Base-by-base conservation (phyloP, 371 early-diverging fungal genomes). In the Batkoa obscura region DNA sequence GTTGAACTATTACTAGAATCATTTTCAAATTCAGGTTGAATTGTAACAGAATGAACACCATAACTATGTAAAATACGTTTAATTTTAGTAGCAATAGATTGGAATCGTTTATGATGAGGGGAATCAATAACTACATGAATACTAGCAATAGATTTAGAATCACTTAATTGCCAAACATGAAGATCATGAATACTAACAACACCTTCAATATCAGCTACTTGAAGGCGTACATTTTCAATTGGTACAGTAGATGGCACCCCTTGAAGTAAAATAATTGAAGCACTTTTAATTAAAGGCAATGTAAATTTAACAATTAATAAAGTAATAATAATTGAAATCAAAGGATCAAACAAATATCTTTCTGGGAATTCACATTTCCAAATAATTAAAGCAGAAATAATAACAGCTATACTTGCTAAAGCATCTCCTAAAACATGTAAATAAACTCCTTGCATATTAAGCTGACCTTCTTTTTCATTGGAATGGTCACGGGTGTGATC, bases 351-450 rank as follows among this genome's bases (percentile, higher is more conserved):
- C 68, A 86, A 88, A 57, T 71, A 79, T 38, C 78, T 66, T 84
- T 85, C 86, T 0, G 60, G 51, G 33, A 72, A 80, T 10, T 68
- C 61, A 0, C 80, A 75, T 42, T 82, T 70, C 78, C 83, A 85
- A 36, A 88, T 85, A 57, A 94, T 74, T 52, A 89, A 64, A 0
- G 87, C 81, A 35, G 86, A 77, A 43, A 79, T 68, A 56, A 97
- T 88, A 8, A 95, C 95, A 5, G 88, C 98, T 23, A 92, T 67
- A 49, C 86, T 87, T 35, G 89, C 91, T n/a, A 94, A 70, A 8
- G 90, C 82, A 69, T 97, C 98, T 38, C 98, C 95, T 30, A 93
- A 62, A 31, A 94, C 88, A 69, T 97, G 96, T 38, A 95, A 71
- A 67, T 92, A 92, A 17, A 94, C 85, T 41, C 92, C 93, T 50